Base-by-base conservation (phyloP, 352 stramenopile genomes). In the Globisporangium spinosum region DNA sequence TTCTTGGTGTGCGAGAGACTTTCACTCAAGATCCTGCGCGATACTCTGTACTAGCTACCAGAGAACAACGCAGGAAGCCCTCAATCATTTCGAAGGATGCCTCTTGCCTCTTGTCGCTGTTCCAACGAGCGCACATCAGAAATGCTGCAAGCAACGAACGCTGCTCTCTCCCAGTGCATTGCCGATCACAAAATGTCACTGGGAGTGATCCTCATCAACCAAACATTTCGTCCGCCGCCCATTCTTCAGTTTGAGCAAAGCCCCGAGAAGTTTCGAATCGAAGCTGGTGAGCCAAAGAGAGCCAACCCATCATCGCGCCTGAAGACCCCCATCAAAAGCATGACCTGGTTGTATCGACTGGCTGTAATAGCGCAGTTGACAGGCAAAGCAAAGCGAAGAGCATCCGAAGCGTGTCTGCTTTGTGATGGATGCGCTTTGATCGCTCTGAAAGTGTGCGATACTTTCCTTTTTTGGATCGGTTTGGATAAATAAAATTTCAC, bases 341-440 rank as follows among this genome's bases (percentile, higher is more conserved):
- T n/a, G 47, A 27, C 6, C 47, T 27, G 20, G 25, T 55, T 55
- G 47, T 27, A 53, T n/a, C 45, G 12, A 20, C 15, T 43, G 35
- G 35, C 13, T 45, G 13, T 12, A 15, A 53, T 53, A 25, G 20
- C 23, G 20, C 49, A 29, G n/a, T 12, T 27, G n/a, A 35, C 32
- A 35, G 32, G 32, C 32, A 35, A 35, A 9, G 35, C 35, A 12
- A 40, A 40, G 40, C 13, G 5, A 45, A 15, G 38, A 45, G 38
- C 38, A 47, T 47, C 38, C 13, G n/a, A 27, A 32, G 51, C 23
- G 22, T 9, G 49, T 23, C 20, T 29, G n/a, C 47, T 55, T 22
- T 29, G 27, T 29, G 27, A 29, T 29, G 27, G 54, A 59, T 59
- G 54, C 54, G 40, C 27, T 59, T 59, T 59, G 54, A 59, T 59